A percentile compares a stretch with the other conserved stretches of the same genome.
Evolutionary conservation across 2,329 filamentous ascomycete species (phyloP).

Genomic region (Colletotrichum sojae): DNA sequence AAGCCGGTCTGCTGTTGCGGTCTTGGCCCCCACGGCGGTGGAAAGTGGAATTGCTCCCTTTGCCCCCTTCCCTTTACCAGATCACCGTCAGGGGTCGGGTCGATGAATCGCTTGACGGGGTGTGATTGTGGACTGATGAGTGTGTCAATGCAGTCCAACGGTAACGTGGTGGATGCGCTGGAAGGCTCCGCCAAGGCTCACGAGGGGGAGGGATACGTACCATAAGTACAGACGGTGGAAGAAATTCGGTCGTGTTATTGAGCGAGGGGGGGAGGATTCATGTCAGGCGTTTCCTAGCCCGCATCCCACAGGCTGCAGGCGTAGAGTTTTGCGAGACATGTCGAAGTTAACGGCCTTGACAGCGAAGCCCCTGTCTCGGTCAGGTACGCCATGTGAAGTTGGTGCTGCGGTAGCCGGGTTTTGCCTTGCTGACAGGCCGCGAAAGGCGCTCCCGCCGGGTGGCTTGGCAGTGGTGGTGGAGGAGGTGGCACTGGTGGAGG

Average conservation of each 20-base stretch:
- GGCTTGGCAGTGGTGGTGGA: too few species aligned
- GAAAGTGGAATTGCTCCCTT: not conserved
- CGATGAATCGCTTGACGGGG: constrained; percentile 26
- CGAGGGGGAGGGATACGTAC: not conserved
- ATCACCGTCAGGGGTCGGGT: constrained; percentile 34
- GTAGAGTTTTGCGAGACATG: constrained; percentile 5
- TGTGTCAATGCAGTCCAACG: constrained; percentile 26
- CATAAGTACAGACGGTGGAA: not conserved
- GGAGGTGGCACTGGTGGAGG: too few species aligned
- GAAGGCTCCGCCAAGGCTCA: not conserved
- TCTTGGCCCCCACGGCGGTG: constrained; percentile 1
- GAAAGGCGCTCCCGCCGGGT: too few species aligned
- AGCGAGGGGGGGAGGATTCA: not conserved
- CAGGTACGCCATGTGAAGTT: constrained; percentile 36
- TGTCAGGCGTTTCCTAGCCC: not conserved
- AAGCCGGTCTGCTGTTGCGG: not conserved
- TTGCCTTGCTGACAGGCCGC: constrained; percentile 16
- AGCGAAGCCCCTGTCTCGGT: constrained; percentile 29
- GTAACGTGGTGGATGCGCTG: not conserved
- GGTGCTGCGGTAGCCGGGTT: constrained; percentile 13
- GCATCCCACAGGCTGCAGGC: not conserved
- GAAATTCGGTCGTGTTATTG: not conserved
- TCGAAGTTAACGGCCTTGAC: constrained; percentile 9
- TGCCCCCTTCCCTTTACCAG: not conserved
- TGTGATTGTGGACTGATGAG: constrained; percentile 27